A percentile compares a stretch with the other conserved stretches of the same genome.
Evolutionary conservation across 345 rosid species (phyloP).

Genomic region (Lagerstroemia speciosa): DNA sequence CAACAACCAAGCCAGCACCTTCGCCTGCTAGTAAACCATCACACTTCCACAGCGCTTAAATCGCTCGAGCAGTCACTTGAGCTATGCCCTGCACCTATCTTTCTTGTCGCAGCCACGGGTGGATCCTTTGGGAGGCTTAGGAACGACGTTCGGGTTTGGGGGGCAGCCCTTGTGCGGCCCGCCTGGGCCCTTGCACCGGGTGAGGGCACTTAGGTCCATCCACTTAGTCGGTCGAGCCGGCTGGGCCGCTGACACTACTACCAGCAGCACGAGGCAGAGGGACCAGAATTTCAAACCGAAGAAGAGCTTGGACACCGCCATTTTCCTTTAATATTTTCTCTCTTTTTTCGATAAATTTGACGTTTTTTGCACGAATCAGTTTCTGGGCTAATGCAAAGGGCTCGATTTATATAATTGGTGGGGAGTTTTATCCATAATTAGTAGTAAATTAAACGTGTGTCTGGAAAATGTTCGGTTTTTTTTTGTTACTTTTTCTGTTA

Average conservation of each 20-base stretch:
- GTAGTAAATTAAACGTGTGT: no score
- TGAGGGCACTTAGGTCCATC: background rate
- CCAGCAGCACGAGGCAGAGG: background rate
- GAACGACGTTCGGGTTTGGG: background rate
- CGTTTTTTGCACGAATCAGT: no score
- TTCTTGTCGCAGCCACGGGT: background rate
- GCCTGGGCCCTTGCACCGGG: background rate
- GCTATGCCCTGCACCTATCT: background rate
- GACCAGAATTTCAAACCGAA: background rate
- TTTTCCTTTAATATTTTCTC: background rate
- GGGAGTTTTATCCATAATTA: no score
- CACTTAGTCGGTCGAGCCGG: rapidly evolving
- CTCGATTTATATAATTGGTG: no score
- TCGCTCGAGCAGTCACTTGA: background rate
- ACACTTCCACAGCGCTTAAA: no score
- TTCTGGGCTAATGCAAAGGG: no score
- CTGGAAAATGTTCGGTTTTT: no score
- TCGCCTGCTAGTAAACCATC: no score
- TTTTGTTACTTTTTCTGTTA: no score
- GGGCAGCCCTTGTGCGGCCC: background rate
- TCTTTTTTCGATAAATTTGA: no score
- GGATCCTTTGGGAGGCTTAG: background rate
- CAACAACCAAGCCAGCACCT: no score
- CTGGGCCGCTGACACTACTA: background rate
- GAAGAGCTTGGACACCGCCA: background rate